Evolutionary conservation across 768 basidiomycete species (phyloP).

Genomic region (Lactifluus echinatus): DNA sequence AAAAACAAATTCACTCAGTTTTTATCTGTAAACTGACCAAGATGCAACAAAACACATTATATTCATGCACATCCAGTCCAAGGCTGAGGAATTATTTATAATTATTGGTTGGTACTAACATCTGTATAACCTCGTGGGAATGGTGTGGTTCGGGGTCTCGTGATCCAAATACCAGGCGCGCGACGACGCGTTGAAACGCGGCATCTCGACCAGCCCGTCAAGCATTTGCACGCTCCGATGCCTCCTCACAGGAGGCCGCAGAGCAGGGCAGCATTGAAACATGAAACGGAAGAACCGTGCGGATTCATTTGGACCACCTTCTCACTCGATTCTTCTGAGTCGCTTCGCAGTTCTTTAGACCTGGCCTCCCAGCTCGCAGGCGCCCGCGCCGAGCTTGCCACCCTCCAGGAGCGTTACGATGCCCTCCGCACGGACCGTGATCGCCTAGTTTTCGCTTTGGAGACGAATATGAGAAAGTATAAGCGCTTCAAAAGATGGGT

Average conservation of each 20-base stretch:
- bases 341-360: neutral
- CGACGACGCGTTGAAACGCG: too few species aligned
- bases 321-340: neutral
- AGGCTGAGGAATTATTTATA: too few species aligned
- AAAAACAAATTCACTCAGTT: too few species aligned
- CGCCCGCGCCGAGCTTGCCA: conserved; percentile 3
- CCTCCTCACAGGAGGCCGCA: neutral
- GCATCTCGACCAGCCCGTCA: too few species aligned
- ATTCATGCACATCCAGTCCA: too few species aligned
- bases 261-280: neutral
- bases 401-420: conserved; percentile 10
- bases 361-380: neutral
- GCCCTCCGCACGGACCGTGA: conserved; percentile 9
- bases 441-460: neutral
- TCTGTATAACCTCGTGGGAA: too few species aligned
- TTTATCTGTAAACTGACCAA: too few species aligned
- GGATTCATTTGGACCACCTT: too few species aligned
- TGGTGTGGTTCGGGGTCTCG: too few species aligned
- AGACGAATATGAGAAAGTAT: conserved; percentile 3
- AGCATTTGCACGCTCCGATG: neutral
- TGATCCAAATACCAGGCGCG: too few species aligned
- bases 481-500: conserved; percentile 15
- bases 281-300: neutral
- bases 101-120: too few species aligned
- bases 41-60: too few species aligned